These are phyloP conservation scores for Durusdinium trenchii DNA, from an alignment of 73 alveolate genomes.

Conservation along the genomic window DNA sequence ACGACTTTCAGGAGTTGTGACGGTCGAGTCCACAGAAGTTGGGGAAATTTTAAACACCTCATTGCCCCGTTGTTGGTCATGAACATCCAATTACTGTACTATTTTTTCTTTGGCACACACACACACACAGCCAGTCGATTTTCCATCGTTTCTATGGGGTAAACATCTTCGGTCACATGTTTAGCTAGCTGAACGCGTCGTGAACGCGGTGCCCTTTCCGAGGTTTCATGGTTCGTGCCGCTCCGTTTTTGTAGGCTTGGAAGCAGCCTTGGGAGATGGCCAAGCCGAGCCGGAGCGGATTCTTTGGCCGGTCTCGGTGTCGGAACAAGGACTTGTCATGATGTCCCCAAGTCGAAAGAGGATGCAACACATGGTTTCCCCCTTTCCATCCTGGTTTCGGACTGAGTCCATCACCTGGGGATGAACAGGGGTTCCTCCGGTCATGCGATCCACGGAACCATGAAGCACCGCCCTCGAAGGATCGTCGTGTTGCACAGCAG, in stretches of 20 bases:
- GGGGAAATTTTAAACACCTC: no score
- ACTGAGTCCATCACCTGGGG: no score
- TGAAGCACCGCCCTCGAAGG: no score
- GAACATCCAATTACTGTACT: not conserved
- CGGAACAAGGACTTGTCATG: no score
- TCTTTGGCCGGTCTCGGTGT: not conserved
- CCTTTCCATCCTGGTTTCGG: no score
- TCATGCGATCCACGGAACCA: no score
- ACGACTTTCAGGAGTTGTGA: no score
- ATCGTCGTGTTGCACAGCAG: no score
- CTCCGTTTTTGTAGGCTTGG: not conserved
- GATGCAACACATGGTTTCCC: no score
- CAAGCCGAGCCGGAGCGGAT: not conserved
- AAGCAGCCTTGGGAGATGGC: not conserved
- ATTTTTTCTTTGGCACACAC: not conserved
- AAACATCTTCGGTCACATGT: not conserved
- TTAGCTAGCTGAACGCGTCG: not conserved
- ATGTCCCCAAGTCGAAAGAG: no score
- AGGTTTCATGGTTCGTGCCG: not conserved
- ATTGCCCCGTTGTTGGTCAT: not conserved
- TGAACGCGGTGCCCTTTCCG: not conserved
- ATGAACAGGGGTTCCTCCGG: no score
- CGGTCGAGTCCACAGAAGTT: no score
- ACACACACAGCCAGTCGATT: not conserved
- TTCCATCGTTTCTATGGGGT: not conserved